A percentile compares a stretch with the other conserved stretches of the same genome.
phyloP scores from a whole-genome alignment of 208 protist species.

The Wallacemonas sp. region DNA sequence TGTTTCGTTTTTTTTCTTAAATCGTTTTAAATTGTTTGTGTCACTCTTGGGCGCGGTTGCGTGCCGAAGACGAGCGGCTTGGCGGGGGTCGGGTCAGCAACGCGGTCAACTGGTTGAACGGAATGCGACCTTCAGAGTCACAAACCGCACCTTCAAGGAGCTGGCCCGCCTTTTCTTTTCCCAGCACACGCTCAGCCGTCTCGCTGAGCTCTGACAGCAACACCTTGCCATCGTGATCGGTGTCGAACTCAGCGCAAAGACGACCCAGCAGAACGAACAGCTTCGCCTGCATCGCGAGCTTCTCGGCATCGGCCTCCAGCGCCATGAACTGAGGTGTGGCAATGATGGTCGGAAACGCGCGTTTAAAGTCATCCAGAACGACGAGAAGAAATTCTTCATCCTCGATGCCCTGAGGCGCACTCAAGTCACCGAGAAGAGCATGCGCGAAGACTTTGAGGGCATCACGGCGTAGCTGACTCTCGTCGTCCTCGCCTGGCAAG shows the following conservation, averaged over 20 bases:
- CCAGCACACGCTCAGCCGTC: constrained; percentile 58
- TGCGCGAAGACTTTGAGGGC: constrained; percentile 47
- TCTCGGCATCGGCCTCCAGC: constrained; percentile 37
- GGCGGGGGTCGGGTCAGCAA: constrained; percentile 63
- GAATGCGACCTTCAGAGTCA: constrained; percentile 73
- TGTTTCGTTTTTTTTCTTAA: constrained; percentile 15
- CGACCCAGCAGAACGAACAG: constrained; percentile 59
- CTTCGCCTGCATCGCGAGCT: constrained; percentile 58
- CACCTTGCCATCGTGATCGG: constrained; percentile 56
- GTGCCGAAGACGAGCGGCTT: not conserved
- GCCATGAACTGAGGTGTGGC: constrained; percentile 44
- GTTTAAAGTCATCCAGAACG: constrained; percentile 67
- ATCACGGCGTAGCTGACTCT: constrained; percentile 28
- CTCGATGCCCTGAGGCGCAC: constrained; percentile 33
- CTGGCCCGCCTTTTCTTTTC: constrained; percentile 45
- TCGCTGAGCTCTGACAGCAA: constrained; percentile 51
- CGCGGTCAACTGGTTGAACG: constrained; percentile 68
- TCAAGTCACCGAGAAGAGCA: constrained; percentile 50
- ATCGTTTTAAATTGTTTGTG: too few relatives aligned
- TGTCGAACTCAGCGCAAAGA: constrained; percentile 76
- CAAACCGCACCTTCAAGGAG: constrained; percentile 63
- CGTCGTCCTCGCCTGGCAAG: constrained; percentile 22
- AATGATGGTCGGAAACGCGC: constrained; percentile 47
- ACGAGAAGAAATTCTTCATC: constrained; percentile 71
- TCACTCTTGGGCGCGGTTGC: too few relatives aligned